These are phyloP conservation scores for Ophidiomyces ophidiicola DNA, from an alignment of 2,329 filamentous ascomycete genomes.

Conservation along the genomic window DNA sequence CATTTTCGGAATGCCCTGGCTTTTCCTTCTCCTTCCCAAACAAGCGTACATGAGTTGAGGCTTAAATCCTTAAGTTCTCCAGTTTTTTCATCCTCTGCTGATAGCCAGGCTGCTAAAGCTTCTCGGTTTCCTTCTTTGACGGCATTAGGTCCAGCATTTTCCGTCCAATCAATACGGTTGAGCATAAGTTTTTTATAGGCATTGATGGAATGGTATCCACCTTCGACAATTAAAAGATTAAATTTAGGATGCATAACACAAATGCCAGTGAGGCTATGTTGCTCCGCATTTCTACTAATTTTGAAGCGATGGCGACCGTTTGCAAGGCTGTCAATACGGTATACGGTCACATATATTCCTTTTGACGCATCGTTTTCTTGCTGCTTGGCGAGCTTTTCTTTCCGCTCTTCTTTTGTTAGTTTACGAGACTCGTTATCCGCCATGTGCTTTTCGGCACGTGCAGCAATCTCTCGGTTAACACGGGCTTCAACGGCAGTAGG, in stretches of 20 bases:
- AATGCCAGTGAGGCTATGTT: constrained; percentile 74
- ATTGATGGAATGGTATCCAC: constrained; percentile 68
- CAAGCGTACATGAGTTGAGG: constrained; percentile 64
- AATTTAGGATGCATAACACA: constrained; percentile 84
- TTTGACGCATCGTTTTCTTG: constrained; percentile 80
- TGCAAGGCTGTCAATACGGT: constrained; percentile 76
- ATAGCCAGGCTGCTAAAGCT: constrained; percentile 59
- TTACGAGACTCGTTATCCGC: constrained; percentile 71
- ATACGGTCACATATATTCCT: constrained; percentile 75
- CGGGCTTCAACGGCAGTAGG: constrained; percentile 92
- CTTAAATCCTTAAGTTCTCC: constrained; percentile 71
- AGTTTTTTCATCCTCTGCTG: constrained; percentile 58
- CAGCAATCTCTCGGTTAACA: constrained; percentile 84
- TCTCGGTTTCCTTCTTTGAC: constrained; percentile 47
- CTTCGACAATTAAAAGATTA: constrained; percentile 83
- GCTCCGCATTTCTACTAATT: constrained; percentile 82
- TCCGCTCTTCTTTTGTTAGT: constrained; percentile 73
- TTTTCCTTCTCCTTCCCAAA: constrained; percentile 88
- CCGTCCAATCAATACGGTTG: constrained; percentile 86
- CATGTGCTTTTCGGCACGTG: constrained; percentile 68
- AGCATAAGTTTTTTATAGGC: constrained; percentile 89
- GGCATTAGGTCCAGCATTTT: constrained; percentile 60
- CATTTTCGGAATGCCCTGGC: constrained; percentile 71
- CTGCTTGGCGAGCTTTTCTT: constrained; percentile 69
- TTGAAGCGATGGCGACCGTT: constrained; percentile 92